Evolutionary conservation across 257 asterid genomes (phyloP), one percentile per base, ranked within the genome.

Genomic region (Apocynum venetum): DNA sequence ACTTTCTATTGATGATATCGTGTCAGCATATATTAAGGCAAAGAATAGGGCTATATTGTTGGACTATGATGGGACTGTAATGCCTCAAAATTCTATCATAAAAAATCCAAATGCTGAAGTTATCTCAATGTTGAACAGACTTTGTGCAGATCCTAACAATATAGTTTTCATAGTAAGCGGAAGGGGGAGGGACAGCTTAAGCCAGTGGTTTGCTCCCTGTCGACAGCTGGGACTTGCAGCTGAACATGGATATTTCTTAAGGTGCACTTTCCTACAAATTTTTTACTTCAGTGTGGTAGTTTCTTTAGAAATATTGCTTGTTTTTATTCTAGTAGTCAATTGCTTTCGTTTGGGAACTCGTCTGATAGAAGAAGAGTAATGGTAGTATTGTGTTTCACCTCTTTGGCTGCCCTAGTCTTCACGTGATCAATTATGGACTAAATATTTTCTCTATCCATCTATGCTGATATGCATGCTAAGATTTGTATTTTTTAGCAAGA

Each of bases 11-110:
- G 93, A 90, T 87, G 92, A 90, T 67, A 92, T 92, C 55, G 89
- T 85, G 44, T 60, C 93, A 2, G 90, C 95, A 78, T 93, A 91
- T 76, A 79, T 83, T 76, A 89, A 78, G 84, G 80, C 97, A 70
- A 88, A 80, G 74, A 81, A 85, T 76, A 86, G 97, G 87, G 94
- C 97, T 43, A 92, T 92, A 85, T 81, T 92, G 78, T 85, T 92
- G 87, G 97, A 92, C 82, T 92, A 92, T 82, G 97, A 92, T 71
- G 97, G 97, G 68, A 92, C 97, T 12, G 86, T 92, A 72, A 90
- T 92, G 96, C 93, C 97, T 20, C 93, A 90, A 55, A 87, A 87
- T 80, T 83, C 88, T n/a, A 84, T 92, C 69, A 89, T 83, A 72
- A 89, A 90, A 84, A 69, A 88, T 77, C 97, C 97, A 66, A 88